Base-by-base conservation (phyloP, 2,329 filamentous ascomycete genomes). In the Ampelomyces quisqualis region DNA sequence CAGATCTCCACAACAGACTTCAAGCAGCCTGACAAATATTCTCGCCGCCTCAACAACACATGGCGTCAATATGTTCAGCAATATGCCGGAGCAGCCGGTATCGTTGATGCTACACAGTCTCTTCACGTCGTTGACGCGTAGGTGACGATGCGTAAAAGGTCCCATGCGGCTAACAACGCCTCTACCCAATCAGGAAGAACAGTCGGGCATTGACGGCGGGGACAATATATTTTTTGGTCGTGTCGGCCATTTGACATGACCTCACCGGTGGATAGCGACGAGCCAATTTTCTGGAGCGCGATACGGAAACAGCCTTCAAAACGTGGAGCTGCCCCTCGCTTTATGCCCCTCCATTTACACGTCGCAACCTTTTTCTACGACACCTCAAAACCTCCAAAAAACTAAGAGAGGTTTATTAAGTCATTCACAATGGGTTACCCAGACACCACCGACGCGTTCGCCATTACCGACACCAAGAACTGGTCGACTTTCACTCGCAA, bases 401-500 rank as follows among this genome's bases (percentile, higher is more conserved):
- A 33, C 18, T 19, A 38, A 30, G n/a, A n/a, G n/a, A n/a, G n/a
- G n/a, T n/a, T n/a, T n/a, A n/a, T n/a, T n/a, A n/a, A n/a, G n/a
- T 36, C 13, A 33, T 34, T 38, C 38, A 41, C 47, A 18, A 77
- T 77, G 74, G 66, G 63, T 60, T 77, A 77, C 60, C 73, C 74
- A 56, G 74, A 77, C 51, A 76, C 73, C 20, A 72, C 73, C 31
- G 69, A 71, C 57, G 73, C 73, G 38, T 77, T 76, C 55, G 62
- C 72, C 55, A 65, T 76, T 59, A 67, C 71, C 27, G 70, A 73
- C 62, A 70, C 72, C 57, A 85, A 88, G 72, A 82, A 85, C 62
- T 81, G 76, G 72, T 77, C 70, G 48, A 68, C 73, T 14, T 82
- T 82, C 66, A 73, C 76, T 57, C 79, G 78, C 65, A 69, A 77